phyloP scores from a whole-genome alignment of 805 yeast species.

The Lipomyces yamadae region DNA sequence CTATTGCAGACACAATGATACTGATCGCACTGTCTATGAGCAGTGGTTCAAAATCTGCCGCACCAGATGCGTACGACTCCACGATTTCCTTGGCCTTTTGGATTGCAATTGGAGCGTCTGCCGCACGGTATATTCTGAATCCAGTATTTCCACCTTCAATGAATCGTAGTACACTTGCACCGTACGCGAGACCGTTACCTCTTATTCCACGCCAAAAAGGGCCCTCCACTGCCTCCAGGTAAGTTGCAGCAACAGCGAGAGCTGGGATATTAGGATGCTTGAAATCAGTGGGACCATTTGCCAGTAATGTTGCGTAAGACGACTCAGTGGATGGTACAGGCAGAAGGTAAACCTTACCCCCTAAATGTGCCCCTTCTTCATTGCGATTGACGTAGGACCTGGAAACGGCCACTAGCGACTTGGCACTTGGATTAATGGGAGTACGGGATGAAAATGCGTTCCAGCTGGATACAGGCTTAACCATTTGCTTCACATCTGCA shows the following conservation, averaged over 20 bases:
- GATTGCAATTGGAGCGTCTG: conserved; percentile 71
- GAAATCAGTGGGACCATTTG: conserved; percentile 64
- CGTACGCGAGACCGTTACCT: conserved; percentile 94
- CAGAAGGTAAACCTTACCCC: conserved; percentile 62
- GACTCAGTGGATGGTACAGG: conserved; percentile 87
- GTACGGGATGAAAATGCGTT: conserved; percentile 41
- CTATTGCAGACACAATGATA: conserved; percentile 71
- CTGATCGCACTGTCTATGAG: conserved; percentile 76
- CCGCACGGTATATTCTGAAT: conserved; percentile 76
- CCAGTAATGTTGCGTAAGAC: conserved; percentile 63
- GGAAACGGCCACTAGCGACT: conserved; percentile 43
- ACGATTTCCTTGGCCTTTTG: conserved; percentile 60
- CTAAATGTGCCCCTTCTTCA: conserved; percentile 57
- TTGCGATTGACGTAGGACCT: conserved; percentile 60
- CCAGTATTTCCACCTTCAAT: conserved; percentile 70
- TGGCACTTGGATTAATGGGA: neutral
- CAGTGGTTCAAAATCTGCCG: conserved; percentile 57
- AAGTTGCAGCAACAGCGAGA: conserved; percentile 73
- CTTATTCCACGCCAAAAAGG: conserved; percentile 96
- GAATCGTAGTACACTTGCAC: conserved; percentile 65
- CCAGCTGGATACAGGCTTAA: conserved; percentile 68
- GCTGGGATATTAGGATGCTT: conserved; percentile 66
- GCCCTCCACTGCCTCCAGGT: conserved; percentile 86
- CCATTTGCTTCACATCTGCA: conserved; percentile 65
- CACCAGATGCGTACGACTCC: conserved; percentile 55